Evolutionary conservation across 768 basidiomycete species (phyloP).

Genomic region (Phallus indusiatus): DNA sequence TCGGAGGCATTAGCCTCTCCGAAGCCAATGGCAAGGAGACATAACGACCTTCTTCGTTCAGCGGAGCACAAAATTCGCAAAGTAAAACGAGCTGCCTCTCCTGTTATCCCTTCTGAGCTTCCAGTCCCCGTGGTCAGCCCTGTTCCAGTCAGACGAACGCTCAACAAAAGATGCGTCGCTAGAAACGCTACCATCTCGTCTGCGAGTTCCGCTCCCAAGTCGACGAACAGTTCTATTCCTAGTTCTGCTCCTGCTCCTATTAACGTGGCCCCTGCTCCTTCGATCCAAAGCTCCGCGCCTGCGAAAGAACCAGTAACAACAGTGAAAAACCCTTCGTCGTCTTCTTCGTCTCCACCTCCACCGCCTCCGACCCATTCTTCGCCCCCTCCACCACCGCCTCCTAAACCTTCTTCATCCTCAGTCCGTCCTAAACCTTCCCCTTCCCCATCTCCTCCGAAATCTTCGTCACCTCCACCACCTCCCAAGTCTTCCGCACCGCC

Average conservation of each 20-base stretch:
- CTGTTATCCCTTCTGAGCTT: too few species aligned
- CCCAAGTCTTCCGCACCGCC: not conserved
- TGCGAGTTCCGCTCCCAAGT: not conserved
- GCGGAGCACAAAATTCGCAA: not conserved
- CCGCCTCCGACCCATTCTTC: constrained; percentile 33
- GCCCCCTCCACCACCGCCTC: not conserved
- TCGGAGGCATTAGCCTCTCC: not conserved
- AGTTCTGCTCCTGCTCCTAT: constrained; percentile 1
- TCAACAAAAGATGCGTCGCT: not conserved
- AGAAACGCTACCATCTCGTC: constrained; percentile 6
- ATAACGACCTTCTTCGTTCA: not conserved
- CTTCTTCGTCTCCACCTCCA: constrained; percentile 36
- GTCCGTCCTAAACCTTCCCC: too few species aligned
- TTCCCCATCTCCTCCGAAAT: not conserved
- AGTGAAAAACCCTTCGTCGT: constrained; percentile 11
- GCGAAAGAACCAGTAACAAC: not conserved
- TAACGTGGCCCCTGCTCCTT: not conserved
- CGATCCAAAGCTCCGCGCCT: not conserved
- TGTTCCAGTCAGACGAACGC: not conserved
- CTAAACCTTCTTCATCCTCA: not conserved
- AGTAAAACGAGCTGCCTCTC: too few species aligned
- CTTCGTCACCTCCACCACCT: not conserved
- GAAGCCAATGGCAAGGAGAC: not conserved
- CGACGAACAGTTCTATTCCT: too few species aligned
- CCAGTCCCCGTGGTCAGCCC: too few species aligned